These are phyloP conservation scores for Penicillium sp. DNA, from an alignment of 2,329 filamentous ascomycete species.

Conservation along the genomic window DNA sequence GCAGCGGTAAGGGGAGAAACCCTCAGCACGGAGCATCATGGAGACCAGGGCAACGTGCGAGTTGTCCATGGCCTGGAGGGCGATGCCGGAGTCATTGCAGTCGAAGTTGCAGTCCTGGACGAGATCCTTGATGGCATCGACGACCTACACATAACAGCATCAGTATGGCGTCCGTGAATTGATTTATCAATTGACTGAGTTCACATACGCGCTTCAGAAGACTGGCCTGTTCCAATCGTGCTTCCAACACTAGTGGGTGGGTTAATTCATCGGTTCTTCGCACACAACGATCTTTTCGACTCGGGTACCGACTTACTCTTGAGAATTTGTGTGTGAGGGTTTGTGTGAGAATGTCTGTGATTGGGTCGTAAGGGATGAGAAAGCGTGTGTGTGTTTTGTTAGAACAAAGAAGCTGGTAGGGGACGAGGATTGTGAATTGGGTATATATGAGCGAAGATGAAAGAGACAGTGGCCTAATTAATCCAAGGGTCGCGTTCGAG, in stretches of 20 bases:
- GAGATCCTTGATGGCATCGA: slow-evolving; percentile 98
- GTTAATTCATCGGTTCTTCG: slow-evolving; percentile 13
- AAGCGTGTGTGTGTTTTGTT: neutral
- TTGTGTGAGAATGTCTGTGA: neutral
- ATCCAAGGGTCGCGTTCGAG: slow-evolving; percentile 28
- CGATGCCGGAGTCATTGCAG: slow-evolving; percentile 99
- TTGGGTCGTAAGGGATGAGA: slow-evolving; percentile 5
- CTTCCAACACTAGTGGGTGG: slow-evolving; percentile 72
- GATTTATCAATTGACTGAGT: neutral
- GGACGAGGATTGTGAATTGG: slow-evolving; percentile 4
- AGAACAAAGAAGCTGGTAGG: neutral
- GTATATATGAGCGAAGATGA: slow-evolving; percentile 15
- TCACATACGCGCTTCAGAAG: slow-evolving; percentile 83
- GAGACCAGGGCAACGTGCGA: slow-evolving; percentile 98
- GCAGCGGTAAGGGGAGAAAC: slow-evolving; percentile 92
- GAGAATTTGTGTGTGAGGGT: slow-evolving; percentile 17
- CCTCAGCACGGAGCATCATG: slow-evolving; percentile 96
- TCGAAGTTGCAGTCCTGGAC: slow-evolving; percentile 99
- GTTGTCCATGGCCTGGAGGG: slow-evolving; percentile 99
- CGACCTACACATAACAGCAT: slow-evolving; percentile 58
- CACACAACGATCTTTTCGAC: slow-evolving; percentile 7
- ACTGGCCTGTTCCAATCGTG: slow-evolving; percentile 88
- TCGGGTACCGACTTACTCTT: slow-evolving; percentile 30
- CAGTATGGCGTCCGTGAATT: slow-evolving; percentile 3
- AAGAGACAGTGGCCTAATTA: slow-evolving; percentile 23